Base-by-base conservation (phyloP, 306 rosid genomes). In the Trichosanthes cucumerina region DNA sequence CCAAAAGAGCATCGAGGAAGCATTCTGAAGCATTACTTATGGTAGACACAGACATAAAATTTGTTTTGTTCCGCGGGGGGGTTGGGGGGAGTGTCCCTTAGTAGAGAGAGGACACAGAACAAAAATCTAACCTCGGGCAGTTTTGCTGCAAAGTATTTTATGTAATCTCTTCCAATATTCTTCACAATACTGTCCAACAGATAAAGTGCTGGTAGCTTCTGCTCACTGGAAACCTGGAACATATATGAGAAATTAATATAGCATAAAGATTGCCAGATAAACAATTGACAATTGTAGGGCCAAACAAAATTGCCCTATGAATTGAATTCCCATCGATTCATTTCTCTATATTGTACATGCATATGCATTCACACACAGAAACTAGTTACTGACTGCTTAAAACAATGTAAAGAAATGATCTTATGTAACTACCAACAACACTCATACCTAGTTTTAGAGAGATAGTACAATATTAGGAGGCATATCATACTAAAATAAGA, bases 81-180 rank as follows among this genome's bases (percentile, higher is more conserved):
- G 16, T 11, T 8, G 10, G 70, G 72, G 72, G 73, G 28, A 9
- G 47, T 9, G 16, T 36, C 23, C 52, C 43, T 49, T 34, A 8
- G 57, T 18, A 39, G 28, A 58, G 16, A 68, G 31, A 47, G 14
- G 57, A 57, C 21, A 34, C 77, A 75, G 43, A 73, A 77, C 46
- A 83, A 82, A 85, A 80, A 78, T 84, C 98, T 85, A 75, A 93
- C 98, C 98, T 93, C 98, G 24, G 97, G 98, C 23, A 93, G 85
- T 81, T 77, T 93, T 80, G 86, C 79, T 81, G 96, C 96, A 77
- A 93, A 93, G 81, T 86, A 81, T 84, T 91, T 96, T 79, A 91
- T 96, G 84, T 96, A 96, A 79, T 96, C 98, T 82, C 94, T 87
- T 75, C 99, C 97, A 9, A 93, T 91, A 83, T 93, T 93, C 96